Percentiles rank a stretch among this genome's conserved stretches.
Evolutionary conservation across 768 basidiomycete species (phyloP).

Genomic region (Melanogaster broomeanus): DNA sequence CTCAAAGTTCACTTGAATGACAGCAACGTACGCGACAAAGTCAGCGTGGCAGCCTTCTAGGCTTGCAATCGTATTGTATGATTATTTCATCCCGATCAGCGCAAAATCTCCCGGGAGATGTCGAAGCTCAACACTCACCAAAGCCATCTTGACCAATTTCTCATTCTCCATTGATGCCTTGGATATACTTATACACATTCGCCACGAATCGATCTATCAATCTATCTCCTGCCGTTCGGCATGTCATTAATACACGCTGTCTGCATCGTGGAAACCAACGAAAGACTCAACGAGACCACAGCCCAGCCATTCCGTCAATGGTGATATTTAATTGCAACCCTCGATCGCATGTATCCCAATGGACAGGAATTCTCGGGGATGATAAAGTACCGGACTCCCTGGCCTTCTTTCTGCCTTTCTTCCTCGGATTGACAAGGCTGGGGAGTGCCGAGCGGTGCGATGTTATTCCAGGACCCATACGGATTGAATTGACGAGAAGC

Average conservation of each 20-base stretch:
- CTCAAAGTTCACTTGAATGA: no score
- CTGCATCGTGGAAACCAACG: conserved; percentile 10
- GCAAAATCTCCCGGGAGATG: no score
- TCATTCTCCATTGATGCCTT: no score
- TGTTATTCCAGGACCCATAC: background rate
- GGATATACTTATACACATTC: no score
- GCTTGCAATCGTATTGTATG: no score
- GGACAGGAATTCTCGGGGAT: background rate
- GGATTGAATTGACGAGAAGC: background rate
- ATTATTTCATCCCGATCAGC: no score
- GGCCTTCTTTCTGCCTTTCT: background rate
- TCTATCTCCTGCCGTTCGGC: background rate
- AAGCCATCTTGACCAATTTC: no score
- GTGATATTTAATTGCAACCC: conserved; percentile 1
- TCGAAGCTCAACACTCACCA: no score
- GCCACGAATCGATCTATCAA: background rate
- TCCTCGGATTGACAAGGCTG: background rate
- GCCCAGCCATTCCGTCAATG: background rate
- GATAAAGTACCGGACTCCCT: background rate
- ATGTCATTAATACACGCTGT: conserved; percentile 5
- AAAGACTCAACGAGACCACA: background rate
- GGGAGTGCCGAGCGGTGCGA: background rate
- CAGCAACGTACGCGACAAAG: no score
- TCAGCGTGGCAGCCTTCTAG: no score
- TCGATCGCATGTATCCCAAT: conserved; percentile 4